A percentile compares a stretch with the other conserved stretches of the same genome.
phyloP scores from a whole-genome alignment of 2,329 filamentous ascomycete genomes.

The Cladosporium halotolerans region DNA sequence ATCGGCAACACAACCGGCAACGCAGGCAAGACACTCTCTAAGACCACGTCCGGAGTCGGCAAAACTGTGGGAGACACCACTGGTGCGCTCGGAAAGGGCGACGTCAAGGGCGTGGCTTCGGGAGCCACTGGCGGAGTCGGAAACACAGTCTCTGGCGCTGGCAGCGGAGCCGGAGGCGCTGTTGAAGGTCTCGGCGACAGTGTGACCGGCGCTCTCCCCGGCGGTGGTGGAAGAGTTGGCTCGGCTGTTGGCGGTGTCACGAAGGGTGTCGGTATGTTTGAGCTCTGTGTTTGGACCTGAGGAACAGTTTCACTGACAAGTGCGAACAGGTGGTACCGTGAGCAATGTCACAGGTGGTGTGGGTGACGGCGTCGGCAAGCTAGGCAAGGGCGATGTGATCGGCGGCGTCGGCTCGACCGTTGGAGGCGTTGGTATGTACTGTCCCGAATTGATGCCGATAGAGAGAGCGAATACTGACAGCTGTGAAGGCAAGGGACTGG shows the following conservation, averaged over 20 bases:
- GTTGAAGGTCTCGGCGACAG: conserved; percentile 29
- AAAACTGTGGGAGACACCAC: conserved; percentile 41
- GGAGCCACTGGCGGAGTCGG: conserved; percentile 33
- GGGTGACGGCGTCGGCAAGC: conserved; percentile 40
- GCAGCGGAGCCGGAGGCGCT: conserved; percentile 21
- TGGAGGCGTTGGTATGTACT: conserved; percentile 31
- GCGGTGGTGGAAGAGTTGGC: conserved; percentile 31
- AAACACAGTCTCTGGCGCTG: conserved; percentile 31
- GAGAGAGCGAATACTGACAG: not conserved
- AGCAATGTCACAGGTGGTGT: conserved; percentile 37
- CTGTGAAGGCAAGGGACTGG: conserved; percentile 22
- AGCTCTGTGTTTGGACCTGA: not conserved
- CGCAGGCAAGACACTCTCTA: conserved; percentile 37
- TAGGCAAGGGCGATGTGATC: conserved; percentile 40
- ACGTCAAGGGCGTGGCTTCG: conserved; percentile 34
- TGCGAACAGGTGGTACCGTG: conserved; percentile 28
- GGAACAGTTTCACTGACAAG: not conserved
- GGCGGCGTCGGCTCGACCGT: conserved; percentile 38
- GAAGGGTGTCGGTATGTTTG: conserved; percentile 33
- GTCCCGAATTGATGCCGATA: not conserved
- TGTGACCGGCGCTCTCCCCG: conserved; percentile 33
- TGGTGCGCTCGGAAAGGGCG: conserved; percentile 36
- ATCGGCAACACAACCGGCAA: conserved; percentile 35
- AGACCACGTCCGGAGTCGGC: conserved; percentile 37
- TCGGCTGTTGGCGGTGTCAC: conserved; percentile 38